Conservation (phyloP, 2,329 filamentous ascomycete genomes). For the Paecilomyces sp. region DNA sequence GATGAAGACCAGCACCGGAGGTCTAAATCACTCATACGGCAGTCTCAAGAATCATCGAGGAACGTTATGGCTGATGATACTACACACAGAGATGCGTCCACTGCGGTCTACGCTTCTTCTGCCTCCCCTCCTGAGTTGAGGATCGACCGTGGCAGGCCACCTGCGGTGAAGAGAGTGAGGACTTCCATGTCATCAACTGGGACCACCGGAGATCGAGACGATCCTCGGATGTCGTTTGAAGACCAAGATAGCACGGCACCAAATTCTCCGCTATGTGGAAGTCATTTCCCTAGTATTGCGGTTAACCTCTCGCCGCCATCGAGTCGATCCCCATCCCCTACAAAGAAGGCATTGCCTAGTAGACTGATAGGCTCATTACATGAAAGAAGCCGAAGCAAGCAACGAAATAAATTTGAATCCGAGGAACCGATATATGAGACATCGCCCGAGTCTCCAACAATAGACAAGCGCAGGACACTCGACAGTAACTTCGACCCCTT, state of each 20-base stretch:
- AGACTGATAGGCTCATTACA: constrained; percentile 34
- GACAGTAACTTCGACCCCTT: constrained; percentile 7
- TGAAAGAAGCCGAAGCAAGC: constrained; percentile 30
- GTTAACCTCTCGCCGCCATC: constrained; percentile 57
- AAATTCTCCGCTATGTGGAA: constrained; percentile 28
- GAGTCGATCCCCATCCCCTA: constrained; percentile 59
- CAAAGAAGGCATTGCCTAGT: constrained; percentile 46
- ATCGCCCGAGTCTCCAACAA: constrained; percentile 10
- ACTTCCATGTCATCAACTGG: constrained; percentile 48
- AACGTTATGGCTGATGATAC: neutral
- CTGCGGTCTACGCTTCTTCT: neutral
- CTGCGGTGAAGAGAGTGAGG: constrained; percentile 16
- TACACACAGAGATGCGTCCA: neutral
- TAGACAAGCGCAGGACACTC: constrained; percentile 10
- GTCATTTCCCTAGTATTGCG: constrained; percentile 52
- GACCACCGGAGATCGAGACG: constrained; percentile 27
- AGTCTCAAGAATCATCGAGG: neutral
- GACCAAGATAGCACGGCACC: constrained; percentile 39
- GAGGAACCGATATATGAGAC: constrained; percentile 13
- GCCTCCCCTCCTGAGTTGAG: constrained; percentile 35
- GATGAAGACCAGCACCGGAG: neutral
- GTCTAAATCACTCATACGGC: neutral
- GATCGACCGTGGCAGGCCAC: constrained; percentile 26
- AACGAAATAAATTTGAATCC: constrained; percentile 33
- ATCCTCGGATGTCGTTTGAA: constrained; percentile 32